Conservation (phyloP, 768 basidiomycete genomes). For the Coprinopsis sp. region DNA sequence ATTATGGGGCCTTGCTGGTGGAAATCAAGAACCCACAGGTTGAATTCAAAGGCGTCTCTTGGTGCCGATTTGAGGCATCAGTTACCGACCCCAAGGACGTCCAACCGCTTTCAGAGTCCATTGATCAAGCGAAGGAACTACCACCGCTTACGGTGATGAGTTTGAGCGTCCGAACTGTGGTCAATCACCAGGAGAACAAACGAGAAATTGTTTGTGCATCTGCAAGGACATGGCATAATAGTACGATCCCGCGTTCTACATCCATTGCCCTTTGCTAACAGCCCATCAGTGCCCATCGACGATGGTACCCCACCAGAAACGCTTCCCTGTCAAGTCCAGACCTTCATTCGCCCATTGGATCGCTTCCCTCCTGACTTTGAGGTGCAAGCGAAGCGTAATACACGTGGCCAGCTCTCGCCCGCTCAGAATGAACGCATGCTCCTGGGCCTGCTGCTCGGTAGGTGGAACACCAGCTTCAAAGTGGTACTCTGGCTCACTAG, state of each 20-base stretch:
- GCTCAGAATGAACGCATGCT: conserved; percentile 82
- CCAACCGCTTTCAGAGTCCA: conserved; percentile 69
- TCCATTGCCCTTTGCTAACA: neutral
- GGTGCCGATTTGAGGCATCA: conserved; percentile 92
- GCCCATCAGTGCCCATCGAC: conserved; percentile 72
- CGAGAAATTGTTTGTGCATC: conserved; percentile 89
- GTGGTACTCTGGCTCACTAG: conserved; percentile 1
- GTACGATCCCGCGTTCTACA: conserved; percentile 27
- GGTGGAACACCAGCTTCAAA: conserved; percentile 11
- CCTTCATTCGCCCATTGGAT: conserved; percentile 86
- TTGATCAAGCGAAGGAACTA: conserved; percentile 64
- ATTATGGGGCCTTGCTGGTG: conserved; percentile 99
- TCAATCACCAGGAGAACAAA: conserved; percentile 91
- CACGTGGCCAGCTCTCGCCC: conserved; percentile 66
- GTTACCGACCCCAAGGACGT: conserved; percentile 85
- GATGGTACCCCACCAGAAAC: conserved; percentile 89
- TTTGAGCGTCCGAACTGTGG: conserved; percentile 80
- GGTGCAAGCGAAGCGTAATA: conserved; percentile 53
- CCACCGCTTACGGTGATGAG: conserved; percentile 92
- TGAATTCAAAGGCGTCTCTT: conserved; percentile 84
- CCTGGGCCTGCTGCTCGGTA: conserved; percentile 76
- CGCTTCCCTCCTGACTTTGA: conserved; percentile 85
- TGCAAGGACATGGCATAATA: conserved; percentile 74
- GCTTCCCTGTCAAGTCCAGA: conserved; percentile 77
- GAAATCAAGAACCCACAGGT: conserved; percentile 72